Percentiles rank a stretch among this genome's conserved stretches.
These are phyloP conservation scores for Aureobasidium sp. DNA, from an alignment of 2,329 filamentous ascomycete genomes.

Conservation along the genomic window DNA sequence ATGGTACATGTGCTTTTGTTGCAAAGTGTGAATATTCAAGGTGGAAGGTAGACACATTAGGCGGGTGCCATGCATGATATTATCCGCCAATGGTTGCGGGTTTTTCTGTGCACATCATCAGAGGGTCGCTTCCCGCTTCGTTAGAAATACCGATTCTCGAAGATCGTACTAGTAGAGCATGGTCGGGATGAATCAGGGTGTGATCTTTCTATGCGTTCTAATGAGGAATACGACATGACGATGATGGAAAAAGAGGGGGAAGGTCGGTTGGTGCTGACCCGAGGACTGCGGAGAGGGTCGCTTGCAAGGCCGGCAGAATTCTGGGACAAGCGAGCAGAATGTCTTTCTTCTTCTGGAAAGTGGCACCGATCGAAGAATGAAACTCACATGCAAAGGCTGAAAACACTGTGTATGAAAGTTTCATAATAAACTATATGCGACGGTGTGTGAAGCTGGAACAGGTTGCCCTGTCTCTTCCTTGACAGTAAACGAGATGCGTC, in stretches of 20 bases:
- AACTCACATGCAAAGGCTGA: background rate
- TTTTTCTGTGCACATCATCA: background rate
- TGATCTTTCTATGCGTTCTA: background rate
- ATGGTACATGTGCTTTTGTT: background rate
- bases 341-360: background rate
- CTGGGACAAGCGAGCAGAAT: background rate
- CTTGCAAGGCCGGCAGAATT: background rate
- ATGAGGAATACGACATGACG: background rate
- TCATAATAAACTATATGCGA: background rate
- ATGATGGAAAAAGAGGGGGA: background rate
- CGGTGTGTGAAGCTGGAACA: background rate
- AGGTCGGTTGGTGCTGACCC: background rate
- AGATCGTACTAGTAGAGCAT: background rate
- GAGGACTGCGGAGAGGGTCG: background rate
- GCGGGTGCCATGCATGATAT: background rate
- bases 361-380: background rate
- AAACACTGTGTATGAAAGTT: background rate
- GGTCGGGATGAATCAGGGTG: background rate
- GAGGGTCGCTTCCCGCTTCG: background rate
- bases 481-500: background rate
- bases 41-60: background rate
- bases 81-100: slow-evolving; percentile 8
- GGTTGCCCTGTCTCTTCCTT: background rate
- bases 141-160: background rate
- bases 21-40: background rate